Conservation (phyloP, 441 rosid species). For the Populus hybrid region DNA sequence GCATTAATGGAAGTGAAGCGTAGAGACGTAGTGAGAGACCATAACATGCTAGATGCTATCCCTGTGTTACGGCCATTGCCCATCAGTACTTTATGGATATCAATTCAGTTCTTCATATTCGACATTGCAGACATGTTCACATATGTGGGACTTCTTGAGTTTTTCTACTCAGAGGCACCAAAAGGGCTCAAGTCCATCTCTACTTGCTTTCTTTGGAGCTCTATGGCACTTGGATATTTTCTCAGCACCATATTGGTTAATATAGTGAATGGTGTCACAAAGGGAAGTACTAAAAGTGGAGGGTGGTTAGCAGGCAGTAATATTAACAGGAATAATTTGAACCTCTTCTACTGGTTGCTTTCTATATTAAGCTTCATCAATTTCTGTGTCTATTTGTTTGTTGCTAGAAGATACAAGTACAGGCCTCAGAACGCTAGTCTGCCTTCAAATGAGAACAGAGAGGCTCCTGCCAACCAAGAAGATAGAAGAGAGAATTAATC, state of each 20-base stretch:
- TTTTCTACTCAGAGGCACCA: slow-evolving; percentile 64
- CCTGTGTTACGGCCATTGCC: slow-evolving; percentile 46
- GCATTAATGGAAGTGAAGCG: slow-evolving; percentile 50
- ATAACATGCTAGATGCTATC: slow-evolving; percentile 45
- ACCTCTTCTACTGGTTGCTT: slow-evolving; percentile 49
- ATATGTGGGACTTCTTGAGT: slow-evolving; percentile 49
- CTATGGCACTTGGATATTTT: slow-evolving; percentile 59
- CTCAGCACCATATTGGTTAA: slow-evolving; percentile 46
- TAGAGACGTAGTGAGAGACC: slow-evolving; percentile 42
- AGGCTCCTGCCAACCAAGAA: not conserved
- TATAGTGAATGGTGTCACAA: slow-evolving; percentile 44
- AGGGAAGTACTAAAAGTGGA: slow-evolving; percentile 32
- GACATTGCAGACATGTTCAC: slow-evolving; percentile 66
- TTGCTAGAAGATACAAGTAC: slow-evolving; percentile 44
- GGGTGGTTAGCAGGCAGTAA: slow-evolving; percentile 69
- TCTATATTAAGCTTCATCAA: slow-evolving; percentile 45
- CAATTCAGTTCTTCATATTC: slow-evolving; percentile 56
- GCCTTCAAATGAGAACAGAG: not conserved
- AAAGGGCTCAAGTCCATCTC: slow-evolving; percentile 45
- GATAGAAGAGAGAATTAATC: not conserved
- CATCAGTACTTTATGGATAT: slow-evolving; percentile 50
- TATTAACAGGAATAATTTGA: slow-evolving; percentile 53
- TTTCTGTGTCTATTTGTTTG: slow-evolving; percentile 44
- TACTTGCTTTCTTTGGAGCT: slow-evolving; percentile 57
- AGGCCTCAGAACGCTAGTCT: slow-evolving; percentile 24